Base-by-base conservation (phyloP, 345 rosid genomes). In the Gossypium ekmanianum region DNA sequence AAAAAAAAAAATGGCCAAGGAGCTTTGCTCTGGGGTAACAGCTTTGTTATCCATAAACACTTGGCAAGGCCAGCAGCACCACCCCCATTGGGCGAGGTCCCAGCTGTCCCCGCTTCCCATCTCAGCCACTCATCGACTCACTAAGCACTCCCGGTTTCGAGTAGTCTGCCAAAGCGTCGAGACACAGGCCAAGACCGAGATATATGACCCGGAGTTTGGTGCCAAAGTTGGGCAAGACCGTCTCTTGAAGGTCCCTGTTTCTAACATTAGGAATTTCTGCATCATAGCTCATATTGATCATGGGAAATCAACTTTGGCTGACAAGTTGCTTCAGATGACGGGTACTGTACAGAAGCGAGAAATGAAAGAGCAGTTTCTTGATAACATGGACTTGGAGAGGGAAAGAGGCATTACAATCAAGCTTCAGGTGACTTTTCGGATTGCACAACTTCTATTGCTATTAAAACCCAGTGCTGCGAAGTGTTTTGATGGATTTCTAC, bases 371-470 rank as follows among this genome's bases (percentile, higher is more conserved):
- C 99, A 95, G 88, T 95, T 92, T 79, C 94, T 95, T 54, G 99
- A 95, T 84, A 95, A 88, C 73, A 95, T 95, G 98, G 99, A 95
- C 79, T 91, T 95, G 85, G 99, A 93, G 87, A 87, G 99, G 76
- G 98, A 95, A 80, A 84, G 99, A 65, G 99, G 99, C 91, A 95
- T 95, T 71, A 95, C 98, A 0, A 95, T 95, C 82, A 95, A 95
- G 79, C 88, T 95, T 17, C 99, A 94, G 93, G 98, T 90, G 45
- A 41, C 52, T 44, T 39, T 20, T 50, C 7, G 72, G 43, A 48
- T 26, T 2, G 13, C 43, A 24, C 26, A 67, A 45, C 55, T 10
- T 48, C 1, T 62, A 20, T 56, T 55, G 22, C 34, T 26, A 11
- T 24, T 8, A 43, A 44, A 44, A 43, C 48, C 12, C 18, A 39